These are phyloP conservation scores for Erythrobasidium hasegawianum DNA, from an alignment of 1,284 basidiomycete species.

Conservation along the genomic window DNA sequence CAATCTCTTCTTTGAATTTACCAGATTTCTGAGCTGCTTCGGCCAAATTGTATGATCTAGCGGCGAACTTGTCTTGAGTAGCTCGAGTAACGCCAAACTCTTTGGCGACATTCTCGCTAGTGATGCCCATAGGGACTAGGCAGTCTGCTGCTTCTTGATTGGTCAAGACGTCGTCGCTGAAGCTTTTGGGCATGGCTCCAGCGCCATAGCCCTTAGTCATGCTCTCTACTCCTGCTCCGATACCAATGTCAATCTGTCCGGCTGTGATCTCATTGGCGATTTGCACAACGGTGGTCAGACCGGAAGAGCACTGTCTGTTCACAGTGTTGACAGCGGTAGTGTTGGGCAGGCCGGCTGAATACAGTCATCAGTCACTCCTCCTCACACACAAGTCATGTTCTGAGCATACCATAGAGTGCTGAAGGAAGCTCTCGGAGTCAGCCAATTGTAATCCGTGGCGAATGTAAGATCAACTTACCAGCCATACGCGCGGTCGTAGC, in stretches of 20 bases:
- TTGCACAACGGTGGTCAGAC: slow-evolving; percentile 80
- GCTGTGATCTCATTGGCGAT: slow-evolving; percentile 79
- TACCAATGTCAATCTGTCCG: slow-evolving; percentile 48
- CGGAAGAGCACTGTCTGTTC: slow-evolving; percentile 93
- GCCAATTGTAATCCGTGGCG: too few relatives aligned
- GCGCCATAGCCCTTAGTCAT: slow-evolving; percentile 67
- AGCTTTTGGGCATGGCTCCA: slow-evolving; percentile 61
- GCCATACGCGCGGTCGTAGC: slow-evolving; percentile 56
- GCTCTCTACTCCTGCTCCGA: slow-evolving; percentile 85
- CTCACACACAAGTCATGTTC: background rate
- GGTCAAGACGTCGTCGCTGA: slow-evolving; percentile 74
- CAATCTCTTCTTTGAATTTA: slow-evolving; percentile 87
- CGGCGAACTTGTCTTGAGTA: slow-evolving; percentile 79
- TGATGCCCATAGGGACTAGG: slow-evolving; percentile 75
- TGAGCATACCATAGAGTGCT: slow-evolving; percentile 37
- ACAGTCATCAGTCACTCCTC: too few relatives aligned
- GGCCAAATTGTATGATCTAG: slow-evolving; percentile 77
- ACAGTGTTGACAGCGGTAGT: slow-evolving; percentile 77
- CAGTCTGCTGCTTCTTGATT: slow-evolving; percentile 84
- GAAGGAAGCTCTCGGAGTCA: too few relatives aligned
- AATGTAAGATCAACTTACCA: background rate
- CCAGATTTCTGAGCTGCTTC: slow-evolving; percentile 80
- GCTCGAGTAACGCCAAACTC: slow-evolving; percentile 70
- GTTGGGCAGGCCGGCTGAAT: slow-evolving; percentile 83
- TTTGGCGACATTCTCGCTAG: slow-evolving; percentile 89